A percentile compares a stretch with the other conserved stretches of the same genome.
These are phyloP conservation scores for Daldinia sp. DNA, from an alignment of 2,329 filamentous ascomycete genomes.

Conservation along the genomic window DNA sequence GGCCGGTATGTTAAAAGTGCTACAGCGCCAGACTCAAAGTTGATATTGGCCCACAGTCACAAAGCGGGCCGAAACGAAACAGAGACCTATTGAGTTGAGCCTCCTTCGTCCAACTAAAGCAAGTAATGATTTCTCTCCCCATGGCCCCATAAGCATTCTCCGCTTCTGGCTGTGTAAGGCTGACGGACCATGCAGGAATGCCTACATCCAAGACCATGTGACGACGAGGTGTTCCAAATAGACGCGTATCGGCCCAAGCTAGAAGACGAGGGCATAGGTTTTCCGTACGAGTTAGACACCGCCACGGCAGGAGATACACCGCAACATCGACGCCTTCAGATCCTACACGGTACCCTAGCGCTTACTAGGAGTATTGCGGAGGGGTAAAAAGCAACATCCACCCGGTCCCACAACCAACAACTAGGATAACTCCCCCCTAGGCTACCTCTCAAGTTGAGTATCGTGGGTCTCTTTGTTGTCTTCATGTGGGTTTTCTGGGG, in stretches of 20 bases:
- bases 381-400: background rate
- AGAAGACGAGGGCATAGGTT: background rate
- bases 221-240: background rate
- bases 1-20: background rate
- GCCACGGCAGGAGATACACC: slow-evolving; percentile 10
- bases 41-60: slow-evolving; percentile 3
- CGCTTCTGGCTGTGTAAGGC: slow-evolving; percentile 15
- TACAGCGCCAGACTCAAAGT: background rate
- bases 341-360: slow-evolving; percentile 6
- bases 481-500: background rate
- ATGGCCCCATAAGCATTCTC: slow-evolving; percentile 1
- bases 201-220: slow-evolving; percentile 14
- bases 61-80: slow-evolving; percentile 18
- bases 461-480: background rate
- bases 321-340: slow-evolving; percentile 14
- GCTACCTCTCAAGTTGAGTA: background rate
- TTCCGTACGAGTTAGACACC: background rate
- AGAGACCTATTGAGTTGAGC: background rate
- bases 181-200: slow-evolving; percentile 13
- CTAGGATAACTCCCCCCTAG: background rate
- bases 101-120: slow-evolving; percentile 1
- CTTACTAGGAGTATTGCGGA: slow-evolving; percentile 12
- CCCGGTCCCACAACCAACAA: background rate
- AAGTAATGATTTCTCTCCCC: slow-evolving; percentile 20
- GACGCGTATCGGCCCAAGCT: slow-evolving; percentile 1